These are phyloP conservation scores for Rhodotorula taiwanensis DNA, from an alignment of 768 basidiomycete genomes.

Conservation along the genomic window DNA sequence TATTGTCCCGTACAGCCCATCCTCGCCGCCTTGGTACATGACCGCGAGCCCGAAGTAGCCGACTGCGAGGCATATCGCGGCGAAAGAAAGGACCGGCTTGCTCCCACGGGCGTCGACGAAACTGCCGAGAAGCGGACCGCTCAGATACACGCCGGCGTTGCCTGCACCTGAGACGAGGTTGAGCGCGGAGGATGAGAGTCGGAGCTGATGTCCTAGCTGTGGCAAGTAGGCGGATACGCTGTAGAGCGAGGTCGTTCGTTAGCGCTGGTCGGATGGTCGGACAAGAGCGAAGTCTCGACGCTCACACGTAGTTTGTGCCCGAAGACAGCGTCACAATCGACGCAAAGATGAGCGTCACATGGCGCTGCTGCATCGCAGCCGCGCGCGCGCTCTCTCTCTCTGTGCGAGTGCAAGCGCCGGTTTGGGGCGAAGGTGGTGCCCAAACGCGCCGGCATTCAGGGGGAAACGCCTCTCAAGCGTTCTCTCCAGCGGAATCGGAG, in stretches of 20 bases:
- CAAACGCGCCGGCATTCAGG: no score
- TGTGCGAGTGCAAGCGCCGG: no score
- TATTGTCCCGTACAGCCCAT: background rate
- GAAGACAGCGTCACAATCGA: slow-evolving; percentile 9
- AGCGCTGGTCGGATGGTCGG: background rate
- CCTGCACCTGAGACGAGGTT: slow-evolving; percentile 25
- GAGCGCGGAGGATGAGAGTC: slow-evolving; percentile 19
- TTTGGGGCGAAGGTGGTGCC: no score
- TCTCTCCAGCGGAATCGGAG: no score
- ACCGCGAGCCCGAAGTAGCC: slow-evolving; percentile 11
- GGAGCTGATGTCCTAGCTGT: slow-evolving; percentile 13
- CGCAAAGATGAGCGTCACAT: slow-evolving; percentile 8
- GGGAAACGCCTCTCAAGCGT: no score
- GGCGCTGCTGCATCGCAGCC: background rate
- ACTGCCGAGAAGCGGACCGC: slow-evolving; percentile 22
- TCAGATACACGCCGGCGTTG: slow-evolving; percentile 25
- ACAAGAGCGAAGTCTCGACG: background rate
- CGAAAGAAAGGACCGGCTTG: background rate
- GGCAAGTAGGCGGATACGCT: slow-evolving; percentile 20
- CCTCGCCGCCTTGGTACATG: slow-evolving; percentile 16
- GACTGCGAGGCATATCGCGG: background rate
- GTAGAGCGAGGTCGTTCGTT: background rate
- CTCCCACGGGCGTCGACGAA: slow-evolving; percentile 24
- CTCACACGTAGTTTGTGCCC: slow-evolving; percentile 31
- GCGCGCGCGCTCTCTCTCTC: no score